Evolutionary conservation across 2,329 filamentous ascomycete genomes (phyloP).

Genomic region (Lasiodiplodia citricola): DNA sequence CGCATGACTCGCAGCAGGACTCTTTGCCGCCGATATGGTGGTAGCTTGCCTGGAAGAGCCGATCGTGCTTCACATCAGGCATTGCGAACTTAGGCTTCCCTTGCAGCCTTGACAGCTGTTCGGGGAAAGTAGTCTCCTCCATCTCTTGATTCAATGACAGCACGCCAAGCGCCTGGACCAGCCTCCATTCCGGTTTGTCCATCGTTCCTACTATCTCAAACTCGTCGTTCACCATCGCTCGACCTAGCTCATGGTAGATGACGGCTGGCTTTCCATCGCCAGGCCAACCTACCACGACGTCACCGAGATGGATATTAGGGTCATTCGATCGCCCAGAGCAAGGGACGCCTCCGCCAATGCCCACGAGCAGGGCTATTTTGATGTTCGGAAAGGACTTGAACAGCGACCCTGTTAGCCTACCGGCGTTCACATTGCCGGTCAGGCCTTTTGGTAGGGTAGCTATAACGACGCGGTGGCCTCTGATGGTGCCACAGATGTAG

Average conservation of each 20-base stretch:
- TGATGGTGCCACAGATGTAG: not conserved
- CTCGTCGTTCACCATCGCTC: conserved; percentile 29
- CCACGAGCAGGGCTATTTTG: conserved; percentile 33
- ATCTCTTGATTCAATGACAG: conserved; percentile 5
- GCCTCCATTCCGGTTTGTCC: not conserved
- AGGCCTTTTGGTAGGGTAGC: not conserved
- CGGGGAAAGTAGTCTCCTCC: not conserved
- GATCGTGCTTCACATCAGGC: not conserved
- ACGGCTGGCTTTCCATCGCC: conserved; percentile 30
- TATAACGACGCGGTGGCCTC: not conserved
- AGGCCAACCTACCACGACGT: conserved; percentile 35
- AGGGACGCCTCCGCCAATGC: conserved; percentile 35
- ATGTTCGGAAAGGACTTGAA: conserved; percentile 29
- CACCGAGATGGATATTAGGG: conserved; percentile 33
- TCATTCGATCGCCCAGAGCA: not conserved
- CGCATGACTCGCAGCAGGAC: not conserved
- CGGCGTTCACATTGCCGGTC: not conserved
- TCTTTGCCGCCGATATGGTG: not conserved
- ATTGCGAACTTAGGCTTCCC: not conserved
- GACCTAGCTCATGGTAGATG: conserved; percentile 33
- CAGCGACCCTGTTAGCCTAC: not conserved
- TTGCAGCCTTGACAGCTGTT: conserved; percentile 1
- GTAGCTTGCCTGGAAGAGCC: not conserved
- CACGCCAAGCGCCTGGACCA: conserved; percentile 5
- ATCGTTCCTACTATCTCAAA: conserved; percentile 29